Base-by-base conservation (phyloP, 202 grass and related monocot species). In the Zoysia matrella region DNA sequence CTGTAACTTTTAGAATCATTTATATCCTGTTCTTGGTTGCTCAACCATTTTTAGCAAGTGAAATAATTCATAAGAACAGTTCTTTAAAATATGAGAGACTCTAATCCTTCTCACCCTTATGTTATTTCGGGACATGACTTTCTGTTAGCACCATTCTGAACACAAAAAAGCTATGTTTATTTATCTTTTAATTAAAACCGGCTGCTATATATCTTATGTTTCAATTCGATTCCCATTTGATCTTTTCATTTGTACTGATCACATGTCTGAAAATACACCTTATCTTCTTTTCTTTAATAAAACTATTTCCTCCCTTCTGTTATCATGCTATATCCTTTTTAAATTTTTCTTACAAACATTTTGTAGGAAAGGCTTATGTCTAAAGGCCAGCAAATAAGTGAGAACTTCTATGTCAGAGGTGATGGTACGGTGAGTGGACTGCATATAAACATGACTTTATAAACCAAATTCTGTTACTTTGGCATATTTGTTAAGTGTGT, bases 351-450 rank as follows among this genome's bases (percentile, higher is more conserved):
- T 83, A 30, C 73, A 69, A 78, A 80, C 74, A 84, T 77, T 42
- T 49, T 95, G 79, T 75, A 98, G 95, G 92, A 98, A 91, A 95
- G 89, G 64, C 79, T 98, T 76, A 95, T 82, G 82, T 95, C 69
- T 67, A 98, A 98, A 67, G 92, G 88, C 13, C 95, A 98, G 82
- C 82, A 92, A 89, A 91, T 98, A 79, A 95, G 92, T 85, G 92
- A 95, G 74, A 98, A 95, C 64, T 98, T 98, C 76, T 98, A 91
- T 79, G 95, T 95, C 43, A 93, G 92, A 93, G 95, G 95, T 88
- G 92, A 98, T 93, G 95, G 95, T 65, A 98, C 92, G 66, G 95
- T 98, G 86, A 93, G 90, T 78, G 44, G 22, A 71, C 42, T 51
- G 3, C 18, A 45, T 47, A 62, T 61, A 3, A 82, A 0, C 46